Percentiles rank a stretch among this genome's conserved stretches.
These are phyloP conservation scores for Colletotrichum siamense DNA, from an alignment of 2,329 filamentous ascomycete genomes.

Conservation along the genomic window DNA sequence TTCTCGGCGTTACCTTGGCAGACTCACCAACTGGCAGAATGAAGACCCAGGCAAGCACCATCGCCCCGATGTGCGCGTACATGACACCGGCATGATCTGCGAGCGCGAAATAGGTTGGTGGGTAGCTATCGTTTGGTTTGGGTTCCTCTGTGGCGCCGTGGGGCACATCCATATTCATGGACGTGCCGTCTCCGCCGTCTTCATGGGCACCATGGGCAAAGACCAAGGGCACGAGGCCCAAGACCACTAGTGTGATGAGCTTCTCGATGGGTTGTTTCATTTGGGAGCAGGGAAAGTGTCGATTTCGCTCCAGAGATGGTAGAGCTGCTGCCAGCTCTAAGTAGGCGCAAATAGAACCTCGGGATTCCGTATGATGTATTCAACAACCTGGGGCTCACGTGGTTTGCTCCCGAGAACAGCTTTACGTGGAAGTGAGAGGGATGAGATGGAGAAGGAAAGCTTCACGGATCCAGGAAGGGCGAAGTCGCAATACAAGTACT, in stretches of 20 bases:
- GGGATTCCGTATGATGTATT: not conserved
- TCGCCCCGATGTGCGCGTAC: constrained; percentile 72
- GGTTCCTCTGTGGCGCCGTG: not conserved
- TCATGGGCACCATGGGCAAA: constrained; percentile 24
- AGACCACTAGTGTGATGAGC: not conserved
- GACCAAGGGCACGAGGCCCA: not conserved
- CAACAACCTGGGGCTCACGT: not conserved
- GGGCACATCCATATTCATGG: constrained; percentile 20
- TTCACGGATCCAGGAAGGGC: not conserved
- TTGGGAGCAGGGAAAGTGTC: not conserved
- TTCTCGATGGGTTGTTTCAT: not conserved
- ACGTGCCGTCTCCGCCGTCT: constrained; percentile 11
- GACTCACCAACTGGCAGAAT: constrained; percentile 73
- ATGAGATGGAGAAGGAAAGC: no score
- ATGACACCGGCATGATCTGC: constrained; percentile 61
- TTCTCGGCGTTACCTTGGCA: not conserved
- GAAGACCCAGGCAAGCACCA: constrained; percentile 76
- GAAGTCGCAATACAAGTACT: constrained; percentile 4
- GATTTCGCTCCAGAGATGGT: not conserved
- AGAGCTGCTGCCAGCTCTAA: not conserved
- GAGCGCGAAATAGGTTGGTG: constrained; percentile 65
- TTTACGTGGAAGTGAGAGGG: not conserved
- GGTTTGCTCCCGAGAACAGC: not conserved
- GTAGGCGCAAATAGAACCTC: not conserved
- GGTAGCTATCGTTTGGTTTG: constrained; percentile 33